Conservation (phyloP, 1,284 basidiomycete species). For the Fomitopsis betulina region DNA sequence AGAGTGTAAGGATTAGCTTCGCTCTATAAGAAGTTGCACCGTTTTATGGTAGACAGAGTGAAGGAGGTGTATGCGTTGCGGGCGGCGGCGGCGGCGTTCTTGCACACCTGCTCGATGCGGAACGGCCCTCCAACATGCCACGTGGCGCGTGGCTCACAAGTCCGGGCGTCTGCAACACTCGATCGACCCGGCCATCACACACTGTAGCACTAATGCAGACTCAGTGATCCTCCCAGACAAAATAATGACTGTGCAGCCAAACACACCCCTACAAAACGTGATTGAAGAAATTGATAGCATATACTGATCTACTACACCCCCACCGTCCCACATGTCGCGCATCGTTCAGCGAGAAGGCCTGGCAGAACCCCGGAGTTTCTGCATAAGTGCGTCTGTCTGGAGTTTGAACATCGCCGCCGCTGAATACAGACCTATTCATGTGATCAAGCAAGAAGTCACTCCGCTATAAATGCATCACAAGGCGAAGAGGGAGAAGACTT, state of each 20-base stretch:
- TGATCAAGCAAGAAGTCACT: neutral
- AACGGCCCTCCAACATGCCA: neutral
- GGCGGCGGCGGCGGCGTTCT: neutral
- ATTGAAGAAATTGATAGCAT: neutral
- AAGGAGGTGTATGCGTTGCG: neutral
- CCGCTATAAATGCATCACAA: neutral
- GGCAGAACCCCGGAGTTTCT: conserved; percentile 1
- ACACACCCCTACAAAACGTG: neutral
- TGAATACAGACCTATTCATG: neutral
- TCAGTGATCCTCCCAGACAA: too few species aligned
- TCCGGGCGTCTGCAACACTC: neutral
- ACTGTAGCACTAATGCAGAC: too few species aligned
- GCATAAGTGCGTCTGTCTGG: neutral
- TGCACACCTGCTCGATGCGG: conserved; percentile 3
- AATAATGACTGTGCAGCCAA: too few species aligned
- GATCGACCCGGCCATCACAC: neutral
- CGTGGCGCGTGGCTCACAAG: neutral
- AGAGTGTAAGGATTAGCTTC: neutral
- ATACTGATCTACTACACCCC: neutral
- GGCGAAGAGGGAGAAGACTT: neutral
- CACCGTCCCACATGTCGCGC: neutral
- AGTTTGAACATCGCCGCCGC: neutral
- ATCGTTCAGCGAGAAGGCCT: neutral
- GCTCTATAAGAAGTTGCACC: neutral
- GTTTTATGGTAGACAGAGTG: neutral